Evolutionary conservation across 768 basidiomycete species (phyloP).

Genomic region (Trametes gibbosa): DNA sequence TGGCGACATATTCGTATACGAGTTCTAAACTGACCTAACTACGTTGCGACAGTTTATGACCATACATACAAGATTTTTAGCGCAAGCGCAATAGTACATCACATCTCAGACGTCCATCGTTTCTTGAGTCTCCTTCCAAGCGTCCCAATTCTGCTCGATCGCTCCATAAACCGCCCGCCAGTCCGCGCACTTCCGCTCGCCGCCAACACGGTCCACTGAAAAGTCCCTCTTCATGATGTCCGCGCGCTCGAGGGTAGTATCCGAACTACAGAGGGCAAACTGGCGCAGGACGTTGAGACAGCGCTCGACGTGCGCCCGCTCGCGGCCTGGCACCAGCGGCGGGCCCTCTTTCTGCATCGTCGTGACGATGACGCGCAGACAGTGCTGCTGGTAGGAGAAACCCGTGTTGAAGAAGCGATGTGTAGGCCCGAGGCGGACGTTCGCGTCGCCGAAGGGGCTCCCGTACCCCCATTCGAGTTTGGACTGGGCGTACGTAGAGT

Average conservation of each 20-base stretch:
- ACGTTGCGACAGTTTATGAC: too few relatives aligned
- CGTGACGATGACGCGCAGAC: conserved; percentile 18
- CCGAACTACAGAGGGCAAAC: conserved; percentile 31
- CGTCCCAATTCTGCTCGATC: conserved; percentile 10
- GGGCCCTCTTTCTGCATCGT: conserved; percentile 1
- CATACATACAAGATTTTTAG: too few relatives aligned
- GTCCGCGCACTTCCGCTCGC: conserved; percentile 7
- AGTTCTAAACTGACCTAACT: too few relatives aligned
- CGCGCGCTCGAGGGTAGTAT: conserved; percentile 30
- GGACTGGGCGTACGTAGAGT: conserved; percentile 11
- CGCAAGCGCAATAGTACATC: too few relatives aligned
- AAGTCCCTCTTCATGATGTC: background rate
- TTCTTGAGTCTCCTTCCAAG: conserved; percentile 14
- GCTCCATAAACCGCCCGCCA: conserved; percentile 12
- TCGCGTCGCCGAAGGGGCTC: conserved; percentile 21
- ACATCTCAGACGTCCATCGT: background rate
- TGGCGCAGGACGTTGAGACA: conserved; percentile 35
- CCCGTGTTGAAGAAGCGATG: conserved; percentile 28
- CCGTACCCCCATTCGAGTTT: conserved; percentile 32
- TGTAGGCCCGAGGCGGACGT: conserved; percentile 28
- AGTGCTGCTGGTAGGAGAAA: conserved; percentile 27
- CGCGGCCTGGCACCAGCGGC: background rate
- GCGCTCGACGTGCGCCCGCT: conserved; percentile 23
- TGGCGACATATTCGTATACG: too few relatives aligned
- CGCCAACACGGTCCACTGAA: background rate